Evolutionary conservation across 78 protist genomes (phyloP).

Genomic region (Thecamonas trahens): DNA sequence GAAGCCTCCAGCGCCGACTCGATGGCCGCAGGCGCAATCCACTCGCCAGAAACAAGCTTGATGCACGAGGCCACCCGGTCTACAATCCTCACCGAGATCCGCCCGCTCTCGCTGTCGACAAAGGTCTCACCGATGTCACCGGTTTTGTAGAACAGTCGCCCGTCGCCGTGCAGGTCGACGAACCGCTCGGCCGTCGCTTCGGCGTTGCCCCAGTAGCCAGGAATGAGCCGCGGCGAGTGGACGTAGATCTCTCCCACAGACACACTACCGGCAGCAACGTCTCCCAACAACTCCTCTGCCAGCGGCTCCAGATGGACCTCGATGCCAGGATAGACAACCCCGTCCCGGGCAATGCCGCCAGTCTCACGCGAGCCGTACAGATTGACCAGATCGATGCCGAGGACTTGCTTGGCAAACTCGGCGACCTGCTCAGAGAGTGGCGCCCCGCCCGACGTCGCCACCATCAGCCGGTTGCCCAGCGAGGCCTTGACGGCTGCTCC

Average conservation of each 20-base stretch:
- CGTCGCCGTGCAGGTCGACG: background rate
- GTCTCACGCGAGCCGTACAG: constrained; percentile 7
- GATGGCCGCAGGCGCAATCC: background rate
- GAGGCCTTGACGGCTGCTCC: background rate
- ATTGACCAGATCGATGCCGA: background rate
- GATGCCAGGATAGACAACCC: background rate
- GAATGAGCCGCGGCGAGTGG: background rate
- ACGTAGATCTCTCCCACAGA: background rate
- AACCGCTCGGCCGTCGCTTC: background rate
- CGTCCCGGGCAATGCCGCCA: constrained; percentile 10
- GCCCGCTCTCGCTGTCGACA: background rate
- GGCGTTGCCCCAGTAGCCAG: background rate
- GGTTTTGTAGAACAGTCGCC: background rate
- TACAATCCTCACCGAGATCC: background rate
- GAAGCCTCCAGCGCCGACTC: background rate
- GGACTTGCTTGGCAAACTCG: background rate
- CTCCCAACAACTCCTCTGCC: background rate
- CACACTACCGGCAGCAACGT: background rate
- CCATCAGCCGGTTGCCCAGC: background rate
- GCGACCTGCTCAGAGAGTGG: background rate
- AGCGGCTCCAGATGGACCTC: background rate
- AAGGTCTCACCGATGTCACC: constrained; percentile 1
- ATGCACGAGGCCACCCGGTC: background rate
- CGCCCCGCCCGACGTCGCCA: constrained; percentile 6
- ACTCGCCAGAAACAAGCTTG: background rate